Base-by-base conservation (phyloP, 441 rosid species). In the Melastoma candidum region DNA sequence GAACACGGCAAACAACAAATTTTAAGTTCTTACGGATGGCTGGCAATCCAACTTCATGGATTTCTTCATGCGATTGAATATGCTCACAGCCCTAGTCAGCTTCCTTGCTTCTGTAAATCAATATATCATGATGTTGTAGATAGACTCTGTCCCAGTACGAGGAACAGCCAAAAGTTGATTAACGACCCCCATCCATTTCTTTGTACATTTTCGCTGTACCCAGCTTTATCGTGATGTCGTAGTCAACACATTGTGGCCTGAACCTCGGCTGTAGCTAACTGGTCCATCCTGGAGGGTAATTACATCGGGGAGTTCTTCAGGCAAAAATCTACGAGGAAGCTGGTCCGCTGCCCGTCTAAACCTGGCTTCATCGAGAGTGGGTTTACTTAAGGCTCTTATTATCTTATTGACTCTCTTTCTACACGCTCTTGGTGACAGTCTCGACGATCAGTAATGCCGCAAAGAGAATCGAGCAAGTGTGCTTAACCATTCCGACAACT, bases 171-270 rank as follows among this genome's bases (percentile, higher is more conserved):
- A 88, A 43, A 80, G 81, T 56, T 87, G 94, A 69, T 85, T 85
- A 29, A 90, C 95, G 29, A 87, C 75, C 63, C 66, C 77, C n/a
- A 51, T 90, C 95, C 96, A 90, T 90, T 58, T 85, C 96, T 57
- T 80, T 52, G 50, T 87, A 90, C 89, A 90, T 73, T 72, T 85
- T 75, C 0, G 95, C 85, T 6, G 73, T 75, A 44, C 98, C 96
- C 2, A 85, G 95, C 85, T 81, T 76, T 47, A 87, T 77, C 5
- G 79, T 77, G 22, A 71, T 64, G 54, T 83, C 95, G 70, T 81
- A 87, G 95, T 73, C 26, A 68, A 78, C 6, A 66, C 67, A 48
- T 75, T 79, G 36, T 87, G 95, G n/a, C 61, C 75, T 74, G 65
- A 90, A 90, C 62, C 98, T 72, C 1, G 74, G 89, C 61, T 87